Evolutionary conservation across 1,284 basidiomycete species (phyloP).

Genomic region (Coniophora puteana): DNA sequence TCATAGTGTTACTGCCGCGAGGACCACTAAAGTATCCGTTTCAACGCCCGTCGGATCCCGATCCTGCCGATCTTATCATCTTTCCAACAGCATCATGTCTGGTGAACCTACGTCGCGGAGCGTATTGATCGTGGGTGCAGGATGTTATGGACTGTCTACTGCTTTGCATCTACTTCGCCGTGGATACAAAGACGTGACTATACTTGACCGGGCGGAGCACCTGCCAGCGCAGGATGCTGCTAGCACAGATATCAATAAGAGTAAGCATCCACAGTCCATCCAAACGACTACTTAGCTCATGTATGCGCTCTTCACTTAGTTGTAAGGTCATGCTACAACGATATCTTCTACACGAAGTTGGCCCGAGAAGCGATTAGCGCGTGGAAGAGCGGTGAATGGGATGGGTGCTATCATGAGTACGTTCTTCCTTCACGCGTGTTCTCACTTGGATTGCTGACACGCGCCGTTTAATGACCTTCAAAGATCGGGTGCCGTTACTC

Average conservation of each 20-base stretch:
- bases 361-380: slow-evolving; percentile 68
- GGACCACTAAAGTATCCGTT: no score
- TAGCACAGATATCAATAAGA: slow-evolving; percentile 83
- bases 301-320: slow-evolving; percentile 36
- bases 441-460: no score
- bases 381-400: slow-evolving; percentile 72
- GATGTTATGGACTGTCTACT: slow-evolving; percentile 84
- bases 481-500: no score
- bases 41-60: no score
- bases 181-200: slow-evolving; percentile 65
- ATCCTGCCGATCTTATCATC: no score
- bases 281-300: background rate
- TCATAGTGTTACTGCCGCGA: no score
- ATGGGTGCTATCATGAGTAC: slow-evolving; percentile 78
- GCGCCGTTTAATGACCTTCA: no score
- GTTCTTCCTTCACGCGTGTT: slow-evolving; percentile 20
- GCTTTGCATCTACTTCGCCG: slow-evolving; percentile 71
- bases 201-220: slow-evolving; percentile 64
- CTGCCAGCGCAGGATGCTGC: slow-evolving; percentile 79
- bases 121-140: slow-evolving; percentile 78
- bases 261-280: no score
- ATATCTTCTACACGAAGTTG: slow-evolving; percentile 65
- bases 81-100: no score
- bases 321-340: slow-evolving; percentile 67
- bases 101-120: no score